These are phyloP conservation scores for Monilinia fructicola DNA, from an alignment of 2,329 filamentous ascomycete genomes.

Conservation along the genomic window DNA sequence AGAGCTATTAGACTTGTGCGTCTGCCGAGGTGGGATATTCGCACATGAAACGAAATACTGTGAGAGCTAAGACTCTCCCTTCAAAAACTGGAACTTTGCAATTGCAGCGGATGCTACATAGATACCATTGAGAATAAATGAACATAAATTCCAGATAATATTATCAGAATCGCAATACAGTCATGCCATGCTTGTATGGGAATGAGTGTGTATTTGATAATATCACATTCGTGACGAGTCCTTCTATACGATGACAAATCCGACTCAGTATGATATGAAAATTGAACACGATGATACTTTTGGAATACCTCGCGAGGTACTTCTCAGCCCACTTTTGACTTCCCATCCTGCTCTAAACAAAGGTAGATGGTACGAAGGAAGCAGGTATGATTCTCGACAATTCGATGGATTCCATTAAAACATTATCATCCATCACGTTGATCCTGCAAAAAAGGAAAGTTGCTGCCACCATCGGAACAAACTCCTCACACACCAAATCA, in stretches of 20 bases:
- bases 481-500: background rate
- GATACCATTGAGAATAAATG: slow-evolving; percentile 1
- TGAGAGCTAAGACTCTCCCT: background rate
- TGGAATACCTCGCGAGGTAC: too few species aligned
- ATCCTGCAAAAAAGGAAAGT: background rate
- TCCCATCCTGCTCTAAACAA: too few species aligned
- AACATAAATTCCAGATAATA: background rate
- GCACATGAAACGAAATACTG: background rate
- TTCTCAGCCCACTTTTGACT: too few species aligned
- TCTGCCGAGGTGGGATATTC: background rate
- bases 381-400: too few species aligned
- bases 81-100: background rate
- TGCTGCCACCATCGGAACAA: background rate
- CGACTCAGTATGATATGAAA: too few species aligned
- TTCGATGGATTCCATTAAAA: too few species aligned
- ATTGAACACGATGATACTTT: too few species aligned
- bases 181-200: background rate
- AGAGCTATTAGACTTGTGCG: background rate
- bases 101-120: background rate
- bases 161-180: background rate
- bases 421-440: too few species aligned
- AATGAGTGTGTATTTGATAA: background rate
- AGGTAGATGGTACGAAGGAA: too few species aligned
- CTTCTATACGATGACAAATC: too few species aligned
- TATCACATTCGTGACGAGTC: too few species aligned